Evolutionary conservation across 148 eudicot genomes (phyloP).

Genomic region (Rhododendron williamsianum): DNA sequence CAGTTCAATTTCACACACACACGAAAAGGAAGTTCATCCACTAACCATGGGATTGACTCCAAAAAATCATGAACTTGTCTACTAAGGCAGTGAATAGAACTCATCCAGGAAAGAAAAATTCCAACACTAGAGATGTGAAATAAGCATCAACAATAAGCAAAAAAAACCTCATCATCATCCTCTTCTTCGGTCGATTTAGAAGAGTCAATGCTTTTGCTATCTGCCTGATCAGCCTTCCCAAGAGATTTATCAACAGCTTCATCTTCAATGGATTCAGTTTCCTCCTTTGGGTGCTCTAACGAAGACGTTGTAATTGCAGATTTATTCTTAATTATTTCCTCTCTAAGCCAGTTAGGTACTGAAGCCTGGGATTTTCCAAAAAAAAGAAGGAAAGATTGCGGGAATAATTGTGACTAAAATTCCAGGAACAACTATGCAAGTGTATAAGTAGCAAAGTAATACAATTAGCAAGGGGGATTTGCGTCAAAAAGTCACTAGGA

Average conservation of each 20-base stretch:
- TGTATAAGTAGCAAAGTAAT: neutral
- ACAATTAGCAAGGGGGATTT: neutral
- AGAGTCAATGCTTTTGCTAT: conserved; percentile 77
- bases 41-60: neutral
- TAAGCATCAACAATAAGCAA: neutral
- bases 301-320: conserved; percentile 55
- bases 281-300: conserved; percentile 45
- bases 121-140: neutral
- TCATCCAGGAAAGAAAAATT: conserved; percentile 3
- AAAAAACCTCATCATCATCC: conserved; percentile 55
- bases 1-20: neutral
- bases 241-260: conserved; percentile 47
- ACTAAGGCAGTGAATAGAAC: neutral
- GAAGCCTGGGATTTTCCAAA: conserved; percentile 56
- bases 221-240: conserved; percentile 60
- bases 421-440: neutral
- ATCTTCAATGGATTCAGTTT: conserved; percentile 55
- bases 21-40: neutral
- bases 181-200: conserved; percentile 81
- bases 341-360: conserved; percentile 96
- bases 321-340: conserved; percentile 92
- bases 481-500: neutral
- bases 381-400: neutral
- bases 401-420: neutral
- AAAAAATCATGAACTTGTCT: neutral